These are phyloP conservation scores for Westerdykella sp. DNA, from an alignment of 2,329 filamentous ascomycete genomes.

Conservation along the genomic window DNA sequence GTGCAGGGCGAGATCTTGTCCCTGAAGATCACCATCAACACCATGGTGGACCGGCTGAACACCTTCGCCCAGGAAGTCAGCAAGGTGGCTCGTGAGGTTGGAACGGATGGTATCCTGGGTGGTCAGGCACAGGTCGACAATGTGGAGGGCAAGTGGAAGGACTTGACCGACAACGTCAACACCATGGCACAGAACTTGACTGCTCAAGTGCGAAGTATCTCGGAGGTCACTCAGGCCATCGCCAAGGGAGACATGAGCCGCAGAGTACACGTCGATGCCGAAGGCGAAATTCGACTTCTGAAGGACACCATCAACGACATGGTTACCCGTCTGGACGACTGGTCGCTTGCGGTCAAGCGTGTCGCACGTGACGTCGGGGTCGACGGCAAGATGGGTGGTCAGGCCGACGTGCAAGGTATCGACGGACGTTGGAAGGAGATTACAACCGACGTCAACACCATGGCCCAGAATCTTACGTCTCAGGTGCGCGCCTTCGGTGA, in stretches of 20 bases:
- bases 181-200: slow-evolving; percentile 62
- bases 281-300: slow-evolving; percentile 86
- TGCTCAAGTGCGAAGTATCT: slow-evolving; percentile 76
- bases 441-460: slow-evolving; percentile 92
- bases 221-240: slow-evolving; percentile 88
- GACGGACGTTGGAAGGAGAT: slow-evolving; percentile 98
- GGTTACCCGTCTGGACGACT: slow-evolving; percentile 90
- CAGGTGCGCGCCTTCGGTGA: slow-evolving; percentile 97
- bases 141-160: slow-evolving; percentile 62
- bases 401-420: slow-evolving; percentile 88
- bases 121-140: slow-evolving; percentile 60
- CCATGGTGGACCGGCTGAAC: slow-evolving; percentile 60
- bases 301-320: slow-evolving; percentile 99
- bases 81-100: slow-evolving; percentile 60
- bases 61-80: slow-evolving; percentile 61
- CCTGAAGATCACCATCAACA: slow-evolving; percentile 79
- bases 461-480: slow-evolving; percentile 77
- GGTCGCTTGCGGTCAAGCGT: slow-evolving; percentile 91
- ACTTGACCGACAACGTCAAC: slow-evolving; percentile 62
- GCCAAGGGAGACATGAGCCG: slow-evolving; percentile 93
- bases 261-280: slow-evolving; percentile 90
- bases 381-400: slow-evolving; percentile 96
- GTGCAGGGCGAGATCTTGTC: slow-evolving; percentile 48
- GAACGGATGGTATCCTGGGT: slow-evolving; percentile 58
- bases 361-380: slow-evolving; percentile 96